phyloP scores from a whole-genome alignment of 495 filamentous ascomycete genomes.

The Podospora fimiseda region DNA sequence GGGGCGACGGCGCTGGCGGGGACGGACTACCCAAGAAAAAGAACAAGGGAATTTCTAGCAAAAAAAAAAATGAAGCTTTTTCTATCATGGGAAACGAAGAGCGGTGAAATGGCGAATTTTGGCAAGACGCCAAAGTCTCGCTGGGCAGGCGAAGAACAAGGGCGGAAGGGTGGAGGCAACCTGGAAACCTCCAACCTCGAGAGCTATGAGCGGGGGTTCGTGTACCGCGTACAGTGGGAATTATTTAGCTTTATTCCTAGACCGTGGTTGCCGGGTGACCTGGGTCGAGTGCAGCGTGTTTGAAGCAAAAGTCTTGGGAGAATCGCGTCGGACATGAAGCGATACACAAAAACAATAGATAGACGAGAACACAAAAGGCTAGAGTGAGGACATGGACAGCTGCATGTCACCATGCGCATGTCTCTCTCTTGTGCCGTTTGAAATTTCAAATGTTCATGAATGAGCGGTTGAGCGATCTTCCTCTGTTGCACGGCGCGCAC shows the following conservation, averaged over 20 bases:
- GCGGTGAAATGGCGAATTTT: not conserved
- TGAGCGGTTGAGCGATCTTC: slow-evolving; percentile 1
- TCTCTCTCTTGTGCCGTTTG: not conserved
- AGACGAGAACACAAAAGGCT: not conserved
- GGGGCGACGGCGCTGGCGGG: slow-evolving; percentile 2
- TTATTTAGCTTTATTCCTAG: not conserved
- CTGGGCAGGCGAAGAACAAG: not conserved
- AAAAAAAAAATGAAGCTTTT: not conserved
- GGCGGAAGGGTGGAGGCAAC: too few species aligned
- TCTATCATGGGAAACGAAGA: slow-evolving; percentile 5
- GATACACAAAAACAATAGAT: too few species aligned
- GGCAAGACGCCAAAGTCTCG: not conserved
- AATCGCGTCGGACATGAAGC: not conserved
- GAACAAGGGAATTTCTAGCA: too few species aligned
- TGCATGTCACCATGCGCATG: not conserved
- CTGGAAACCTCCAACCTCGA: not conserved
- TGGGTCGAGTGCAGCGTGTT: too few species aligned
- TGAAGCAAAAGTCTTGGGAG: too few species aligned
- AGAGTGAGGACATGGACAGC: not conserved
- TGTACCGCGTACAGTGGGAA: not conserved
- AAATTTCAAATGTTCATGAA: not conserved
- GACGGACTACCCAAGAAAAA: not conserved
- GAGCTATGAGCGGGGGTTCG: not conserved
- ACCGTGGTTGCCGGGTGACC: not conserved
- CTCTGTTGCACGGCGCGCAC: not conserved